Evolutionary conservation across 495 filamentous ascomycete species (phyloP).

Genomic region (Tuber magnatum): DNA sequence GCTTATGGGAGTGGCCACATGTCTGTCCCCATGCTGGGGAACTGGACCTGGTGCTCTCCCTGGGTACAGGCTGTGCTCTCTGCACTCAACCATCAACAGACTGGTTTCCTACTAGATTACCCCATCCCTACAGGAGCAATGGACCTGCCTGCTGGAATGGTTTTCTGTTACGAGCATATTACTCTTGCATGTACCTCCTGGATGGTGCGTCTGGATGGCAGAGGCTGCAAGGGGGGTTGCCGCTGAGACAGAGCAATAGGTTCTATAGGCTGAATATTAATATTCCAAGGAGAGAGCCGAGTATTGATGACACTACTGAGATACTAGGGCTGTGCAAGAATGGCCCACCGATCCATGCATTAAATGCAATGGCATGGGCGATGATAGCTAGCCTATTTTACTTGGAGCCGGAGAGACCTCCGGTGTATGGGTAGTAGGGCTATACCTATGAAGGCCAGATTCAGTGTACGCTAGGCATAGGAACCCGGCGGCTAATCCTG

Average conservation of each 20-base stretch:
- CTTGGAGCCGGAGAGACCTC: background rate
- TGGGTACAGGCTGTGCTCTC: constrained; percentile 40
- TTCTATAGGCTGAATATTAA: constrained; percentile 6
- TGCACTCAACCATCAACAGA: background rate
- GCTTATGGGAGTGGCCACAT: constrained; percentile 37
- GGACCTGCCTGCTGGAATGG: background rate
- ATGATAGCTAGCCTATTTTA: constrained; percentile 11
- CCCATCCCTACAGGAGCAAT: background rate
- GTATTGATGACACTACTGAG: constrained; percentile 1
- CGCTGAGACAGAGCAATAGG: background rate
- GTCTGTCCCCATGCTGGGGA: constrained; percentile 37
- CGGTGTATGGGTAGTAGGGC: background rate
- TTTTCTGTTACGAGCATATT: constrained; percentile 11
- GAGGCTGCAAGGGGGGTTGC: background rate
- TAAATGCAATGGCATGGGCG: background rate
- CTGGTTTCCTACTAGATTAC: background rate
- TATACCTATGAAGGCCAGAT: background rate
- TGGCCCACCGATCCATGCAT: background rate
- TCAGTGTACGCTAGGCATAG: background rate
- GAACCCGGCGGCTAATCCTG: background rate
- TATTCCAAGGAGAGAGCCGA: background rate
- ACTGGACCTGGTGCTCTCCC: constrained; percentile 40
- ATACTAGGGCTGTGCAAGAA: background rate
- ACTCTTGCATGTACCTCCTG: constrained; percentile 9
- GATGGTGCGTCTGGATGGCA: constrained; percentile 14